Percentiles rank a stretch among this genome's conserved stretches.
Evolutionary conservation across 73 alveolate species (phyloP).

Genomic region (Tetrahymena elliotti): DNA sequence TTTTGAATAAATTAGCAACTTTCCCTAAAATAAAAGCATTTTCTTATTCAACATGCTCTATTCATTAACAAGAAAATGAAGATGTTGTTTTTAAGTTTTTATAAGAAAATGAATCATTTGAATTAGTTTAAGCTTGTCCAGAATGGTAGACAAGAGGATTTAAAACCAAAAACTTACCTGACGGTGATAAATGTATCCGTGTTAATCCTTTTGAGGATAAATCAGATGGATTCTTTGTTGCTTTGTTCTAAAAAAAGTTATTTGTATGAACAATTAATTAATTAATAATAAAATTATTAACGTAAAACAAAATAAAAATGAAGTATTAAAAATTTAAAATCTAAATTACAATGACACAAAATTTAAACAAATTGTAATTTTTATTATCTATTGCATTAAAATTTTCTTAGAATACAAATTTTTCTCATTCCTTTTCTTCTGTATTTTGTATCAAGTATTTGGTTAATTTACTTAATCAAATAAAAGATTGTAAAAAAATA

Average conservation of each 20-base stretch:
- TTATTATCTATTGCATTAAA: too few species aligned
- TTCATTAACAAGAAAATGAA: constrained; percentile 39
- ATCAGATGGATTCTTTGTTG: constrained; percentile 40
- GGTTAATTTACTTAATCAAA: too few species aligned
- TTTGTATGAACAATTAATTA: too few species aligned
- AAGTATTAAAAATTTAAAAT: background rate
- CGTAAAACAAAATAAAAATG: background rate
- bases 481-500: too few species aligned
- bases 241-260: constrained; percentile 21
- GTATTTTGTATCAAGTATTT: too few species aligned
- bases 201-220: constrained; percentile 3
- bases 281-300: background rate
- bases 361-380: too few species aligned
- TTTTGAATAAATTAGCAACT: constrained; percentile 8
- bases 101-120: background rate
- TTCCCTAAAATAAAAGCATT: constrained; percentile 5
- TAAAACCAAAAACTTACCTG: background rate
- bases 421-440: too few species aligned
- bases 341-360: too few species aligned
- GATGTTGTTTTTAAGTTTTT: constrained; percentile 17
- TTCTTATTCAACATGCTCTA: constrained; percentile 34
- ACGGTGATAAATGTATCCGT: background rate
- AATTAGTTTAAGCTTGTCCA: constrained; percentile 6
- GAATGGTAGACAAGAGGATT: constrained; percentile 22
- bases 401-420: too few species aligned